Percentiles rank a stretch among this genome's conserved stretches.
Evolutionary conservation across 768 basidiomycete genomes (phyloP).

Genomic region (Sarcodon aspratus): DNA sequence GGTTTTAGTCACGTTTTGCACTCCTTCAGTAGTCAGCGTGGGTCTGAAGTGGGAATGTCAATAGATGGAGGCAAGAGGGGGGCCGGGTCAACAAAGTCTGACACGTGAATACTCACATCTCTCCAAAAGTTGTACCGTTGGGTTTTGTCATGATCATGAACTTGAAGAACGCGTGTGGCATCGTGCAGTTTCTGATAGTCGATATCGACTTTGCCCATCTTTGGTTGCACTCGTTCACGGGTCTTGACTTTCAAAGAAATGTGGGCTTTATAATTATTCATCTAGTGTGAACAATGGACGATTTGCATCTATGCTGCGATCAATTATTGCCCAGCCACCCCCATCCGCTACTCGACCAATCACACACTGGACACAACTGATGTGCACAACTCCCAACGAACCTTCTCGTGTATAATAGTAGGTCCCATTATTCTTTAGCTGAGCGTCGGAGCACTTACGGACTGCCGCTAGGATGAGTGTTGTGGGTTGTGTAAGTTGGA

Average conservation of each 20-base stretch:
- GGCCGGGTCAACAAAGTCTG: background rate
- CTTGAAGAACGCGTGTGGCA: conserved; percentile 84
- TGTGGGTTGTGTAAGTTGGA: background rate
- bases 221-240: conserved; percentile 94
- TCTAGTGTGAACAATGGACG: no score
- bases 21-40: no score
- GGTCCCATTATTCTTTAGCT: conserved; percentile 6
- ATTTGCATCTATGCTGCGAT: conserved; percentile 9
- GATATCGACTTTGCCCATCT: conserved; percentile 99
- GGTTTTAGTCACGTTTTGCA: no score
- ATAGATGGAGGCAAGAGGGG: background rate
- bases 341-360: conserved; percentile 13
- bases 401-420: conserved; percentile 8
- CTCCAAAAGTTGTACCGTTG: conserved; percentile 84
- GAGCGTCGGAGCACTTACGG: conserved; percentile 4
- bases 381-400: conserved; percentile 10
- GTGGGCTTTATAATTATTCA: conserved; percentile 41
- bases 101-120: conserved; percentile 56
- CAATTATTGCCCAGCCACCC: conserved; percentile 12
- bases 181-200: conserved; percentile 99
- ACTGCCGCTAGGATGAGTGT: conserved; percentile 16
- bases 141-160: conserved; percentile 96
- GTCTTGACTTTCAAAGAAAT: conserved; percentile 97
- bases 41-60: conserved; percentile 70
- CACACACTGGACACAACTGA: conserved; percentile 13